Base-by-base conservation (phyloP, 768 basidiomycete genomes). In the Dictyophora rubrovolvata region DNA sequence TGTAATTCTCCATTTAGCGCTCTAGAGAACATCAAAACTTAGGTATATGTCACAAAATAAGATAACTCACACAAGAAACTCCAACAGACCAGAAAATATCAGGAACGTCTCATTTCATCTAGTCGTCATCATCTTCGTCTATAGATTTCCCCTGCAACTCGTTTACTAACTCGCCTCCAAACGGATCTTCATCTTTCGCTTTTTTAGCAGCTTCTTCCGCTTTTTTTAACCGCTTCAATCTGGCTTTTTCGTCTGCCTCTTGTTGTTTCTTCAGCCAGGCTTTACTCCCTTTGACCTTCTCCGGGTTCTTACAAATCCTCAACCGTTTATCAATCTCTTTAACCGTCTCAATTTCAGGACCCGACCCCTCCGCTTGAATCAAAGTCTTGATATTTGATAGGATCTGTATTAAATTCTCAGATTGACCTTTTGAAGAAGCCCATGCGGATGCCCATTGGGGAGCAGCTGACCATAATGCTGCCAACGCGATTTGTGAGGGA, bases 401-500 rank as follows among this genome's bases (percentile, higher is more conserved):
- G 1, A 82, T 73, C 12, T 61, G 67, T 28, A 76, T 63, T 9
- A 80, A 63, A 3, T 67, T 62, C 18, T 72, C 67, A 8, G 72
- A 62, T 16, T 70, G 55, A 62, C 56, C 64, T 66, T 82, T 79
- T 37, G 77, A 73, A 18, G 69, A 69, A 5, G 77, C 72, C 89
- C 91, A 95, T 60, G 77, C 73, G 23, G 74, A 68, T 1, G 83
- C 80, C 17, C 91, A 71, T 0, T 77, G 69, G 0, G 86, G 81
- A 17, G 83, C 74, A 5, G 80, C 82, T 16, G 89, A 75, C 6
- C 83, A 82, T 60, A 93, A 75, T 28, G 85, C 81, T 0, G 92
- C 87, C 16, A 95, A 76, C 1, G 92, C 91, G 65, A 98, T 93
- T 72, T 98, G 96, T 4, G 94, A 88, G 1, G 96, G 95, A 6